Evolutionary conservation across 306 rosid genomes (phyloP).

Genomic region (Quillaja saponaria): DNA sequence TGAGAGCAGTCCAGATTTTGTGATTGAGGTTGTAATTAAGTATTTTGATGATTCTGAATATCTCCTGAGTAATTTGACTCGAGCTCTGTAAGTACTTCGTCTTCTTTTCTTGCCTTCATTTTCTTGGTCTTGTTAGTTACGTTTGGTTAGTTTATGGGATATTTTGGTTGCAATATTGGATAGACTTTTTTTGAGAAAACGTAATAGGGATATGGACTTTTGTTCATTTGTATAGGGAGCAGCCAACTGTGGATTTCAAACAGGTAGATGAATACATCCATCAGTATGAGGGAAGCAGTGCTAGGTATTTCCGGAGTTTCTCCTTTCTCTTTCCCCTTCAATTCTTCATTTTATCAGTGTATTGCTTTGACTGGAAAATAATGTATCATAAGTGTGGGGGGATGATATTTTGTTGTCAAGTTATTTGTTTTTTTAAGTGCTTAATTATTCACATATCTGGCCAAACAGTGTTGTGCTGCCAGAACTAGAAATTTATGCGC

Average conservation of each 20-base stretch:
- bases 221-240: conserved; percentile 45
- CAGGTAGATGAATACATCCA: conserved; percentile 74
- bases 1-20: conserved; percentile 70
- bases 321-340: background rate
- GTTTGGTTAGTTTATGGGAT: too few species aligned
- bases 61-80: conserved; percentile 57
- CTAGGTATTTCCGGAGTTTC: conserved; percentile 47
- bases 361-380: too few species aligned
- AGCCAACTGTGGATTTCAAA: conserved; percentile 59
- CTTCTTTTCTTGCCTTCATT: background rate
- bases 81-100: conserved; percentile 49
- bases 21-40: conserved; percentile 67
- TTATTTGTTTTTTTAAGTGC: conserved; percentile 2
- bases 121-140: background rate
- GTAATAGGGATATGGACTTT: background rate
- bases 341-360: too few species aligned
- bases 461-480: conserved; percentile 64
- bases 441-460: conserved; percentile 17
- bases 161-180: background rate
- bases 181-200: too few species aligned
- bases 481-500: conserved; percentile 58
- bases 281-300: conserved; percentile 80
- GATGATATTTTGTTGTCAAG: background rate
- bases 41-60: conserved; percentile 76
- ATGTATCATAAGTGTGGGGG: background rate